Base-by-base conservation (phyloP, 2,329 filamentous ascomycete species). In the Alternaria atra region DNA sequence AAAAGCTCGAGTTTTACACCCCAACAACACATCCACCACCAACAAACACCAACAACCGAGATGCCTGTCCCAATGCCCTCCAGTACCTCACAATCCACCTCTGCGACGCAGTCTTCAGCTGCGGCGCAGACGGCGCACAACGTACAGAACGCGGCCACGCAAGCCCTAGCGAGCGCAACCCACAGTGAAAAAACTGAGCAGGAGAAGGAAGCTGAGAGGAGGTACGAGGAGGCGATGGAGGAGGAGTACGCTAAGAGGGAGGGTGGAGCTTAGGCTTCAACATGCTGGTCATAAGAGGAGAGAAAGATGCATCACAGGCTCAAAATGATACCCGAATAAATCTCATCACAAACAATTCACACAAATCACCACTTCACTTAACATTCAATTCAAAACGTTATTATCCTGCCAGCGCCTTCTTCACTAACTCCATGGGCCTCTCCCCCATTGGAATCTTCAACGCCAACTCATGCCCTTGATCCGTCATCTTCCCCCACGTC, bases 401-500 rank as follows among this genome's bases (percentile, higher is more conserved):
- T 37, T 44, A 74, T 25, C 70, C 76, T 7, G 65, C 70, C 34
- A 79, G 55, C 12, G 78, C 77, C 60, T 77, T 78, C 52, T 66
- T 53, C 17, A 77, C 65, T 39, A 80, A 52, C 58, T 72, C 76
- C 57, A 63, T 60, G 52, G 69, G 56, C 52, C 74, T 58, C 50
- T 60, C 76, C 20, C 65, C 65, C 74, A 79, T 75, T 7, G 62
- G 60, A n/a, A 80, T 78, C 63, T 68, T 52, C 62, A 77, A 44
- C 58, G 78, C 78, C 30, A 80, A 46, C 52, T 72, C 68, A 44
- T 71, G 67, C 12, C 78, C 79, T 61, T 65, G 66, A 63, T 73
- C 71, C 7, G 59, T 72, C 79, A 80, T 80, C 71, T 81, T 80
- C 29, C 63, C 76, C 79, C 79, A 80, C 40, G 77, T 80, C 70